A percentile compares a stretch with the other conserved stretches of the same genome.
phyloP scores from a whole-genome alignment of 306 rosid genomes.

The Leucaena leucocephala region DNA sequence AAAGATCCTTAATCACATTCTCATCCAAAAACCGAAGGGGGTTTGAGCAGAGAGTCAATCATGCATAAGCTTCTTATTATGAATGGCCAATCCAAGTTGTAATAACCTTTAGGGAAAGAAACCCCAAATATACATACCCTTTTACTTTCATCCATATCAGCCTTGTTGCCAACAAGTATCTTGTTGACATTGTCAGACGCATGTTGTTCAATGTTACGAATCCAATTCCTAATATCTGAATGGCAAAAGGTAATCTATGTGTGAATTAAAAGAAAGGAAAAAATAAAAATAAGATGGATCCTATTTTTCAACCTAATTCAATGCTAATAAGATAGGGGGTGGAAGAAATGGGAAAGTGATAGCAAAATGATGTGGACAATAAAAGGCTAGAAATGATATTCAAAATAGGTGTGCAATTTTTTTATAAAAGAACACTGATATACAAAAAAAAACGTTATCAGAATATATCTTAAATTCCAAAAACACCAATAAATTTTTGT shows the following conservation, averaged over 20 bases:
- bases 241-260: conserved; percentile 14
- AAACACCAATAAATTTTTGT: neutral
- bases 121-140: conserved; percentile 49
- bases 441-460: neutral
- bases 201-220: conserved; percentile 79
- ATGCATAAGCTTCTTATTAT: conserved; percentile 15
- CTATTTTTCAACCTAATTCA: neutral
- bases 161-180: conserved; percentile 77
- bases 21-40: neutral
- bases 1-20: conserved; percentile 4
- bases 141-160: conserved; percentile 82
- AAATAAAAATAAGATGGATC: neutral
- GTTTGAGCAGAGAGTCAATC: conserved; percentile 24
- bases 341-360: neutral
- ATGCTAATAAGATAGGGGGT: neutral
- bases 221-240: conserved; percentile 78
- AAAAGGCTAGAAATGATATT: neutral
- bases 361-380: neutral
- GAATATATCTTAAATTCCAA: neutral
- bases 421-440: neutral
- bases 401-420: neutral
- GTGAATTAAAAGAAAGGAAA: conserved; percentile 13
- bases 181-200: conserved; percentile 77
- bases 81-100: conserved; percentile 26
- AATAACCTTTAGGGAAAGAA: conserved; percentile 3